Evolutionary conservation across 2,329 filamentous ascomycete species (phyloP).

Genomic region (Beauveria sp.): DNA sequence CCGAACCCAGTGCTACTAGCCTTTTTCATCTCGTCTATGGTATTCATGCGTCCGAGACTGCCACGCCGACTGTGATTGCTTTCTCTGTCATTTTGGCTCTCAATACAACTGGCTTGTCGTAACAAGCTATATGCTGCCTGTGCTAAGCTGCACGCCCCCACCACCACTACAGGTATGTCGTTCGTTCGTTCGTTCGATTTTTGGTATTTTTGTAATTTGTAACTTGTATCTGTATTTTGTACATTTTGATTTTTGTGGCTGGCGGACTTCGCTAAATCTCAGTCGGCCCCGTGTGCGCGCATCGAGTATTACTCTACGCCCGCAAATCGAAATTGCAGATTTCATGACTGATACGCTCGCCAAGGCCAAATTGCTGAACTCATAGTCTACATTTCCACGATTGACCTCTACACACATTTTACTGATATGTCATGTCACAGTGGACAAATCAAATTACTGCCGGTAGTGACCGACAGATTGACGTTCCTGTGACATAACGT

Average conservation of each 20-base stretch:
- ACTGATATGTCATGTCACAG: neutral
- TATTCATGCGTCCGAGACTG: neutral
- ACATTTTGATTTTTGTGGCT: neutral
- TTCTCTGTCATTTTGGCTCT: neutral
- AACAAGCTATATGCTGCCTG: neutral
- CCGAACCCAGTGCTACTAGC: neutral
- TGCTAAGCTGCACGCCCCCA: slow-evolving; percentile 4
- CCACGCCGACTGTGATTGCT: neutral
- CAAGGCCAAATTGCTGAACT: neutral
- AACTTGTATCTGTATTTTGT: too few species aligned
- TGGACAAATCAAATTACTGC: neutral
- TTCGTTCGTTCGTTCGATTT: neutral
- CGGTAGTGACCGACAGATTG: neutral
- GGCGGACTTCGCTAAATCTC: slow-evolving; percentile 4
- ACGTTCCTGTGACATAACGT: neutral
- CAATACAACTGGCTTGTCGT: neutral
- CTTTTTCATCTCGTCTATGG: neutral
- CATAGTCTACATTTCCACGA: neutral
- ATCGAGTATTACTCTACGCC: neutral
- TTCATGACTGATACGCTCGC: neutral
- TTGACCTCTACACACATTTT: neutral
- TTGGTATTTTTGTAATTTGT: neutral
- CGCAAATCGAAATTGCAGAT: neutral
- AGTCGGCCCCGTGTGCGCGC: neutral
- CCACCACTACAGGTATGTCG: neutral